phyloP scores from a whole-genome alignment of 208 protist species.

The Acanthamoeba polyphaga region DNA sequence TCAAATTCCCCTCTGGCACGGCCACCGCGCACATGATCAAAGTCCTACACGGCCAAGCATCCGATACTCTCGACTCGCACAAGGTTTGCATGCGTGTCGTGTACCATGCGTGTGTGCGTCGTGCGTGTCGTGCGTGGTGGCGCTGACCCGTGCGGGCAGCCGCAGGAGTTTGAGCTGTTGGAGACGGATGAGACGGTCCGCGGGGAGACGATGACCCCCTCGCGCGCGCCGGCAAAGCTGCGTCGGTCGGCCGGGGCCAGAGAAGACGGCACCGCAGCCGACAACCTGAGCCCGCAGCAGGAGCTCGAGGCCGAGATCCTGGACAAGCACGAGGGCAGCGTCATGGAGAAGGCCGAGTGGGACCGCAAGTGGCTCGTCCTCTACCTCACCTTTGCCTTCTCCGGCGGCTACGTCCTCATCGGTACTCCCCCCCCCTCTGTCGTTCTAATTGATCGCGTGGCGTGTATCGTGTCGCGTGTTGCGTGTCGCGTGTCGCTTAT shows the following conservation, averaged over 20 bases:
- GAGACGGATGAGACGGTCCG: background rate
- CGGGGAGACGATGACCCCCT: background rate
- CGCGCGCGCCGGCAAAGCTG: background rate
- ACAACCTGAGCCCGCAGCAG: background rate
- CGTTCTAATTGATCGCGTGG: background rate
- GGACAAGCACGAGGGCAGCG: background rate
- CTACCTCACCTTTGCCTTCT: constrained; percentile 66
- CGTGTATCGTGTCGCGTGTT: background rate
- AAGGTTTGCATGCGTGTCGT: background rate
- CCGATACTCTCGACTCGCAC: background rate
- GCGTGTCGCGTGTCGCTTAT: background rate
- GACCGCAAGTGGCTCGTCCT: constrained; percentile 78
- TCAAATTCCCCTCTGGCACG: constrained; percentile 77
- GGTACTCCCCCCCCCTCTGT: background rate
- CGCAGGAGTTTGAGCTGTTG: background rate
- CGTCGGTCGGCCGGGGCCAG: background rate
- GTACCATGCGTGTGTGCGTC: no score
- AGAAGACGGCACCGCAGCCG: background rate
- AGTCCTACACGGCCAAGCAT: constrained; percentile 68
- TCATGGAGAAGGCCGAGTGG: constrained; percentile 57
- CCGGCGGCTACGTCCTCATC: constrained; percentile 68
- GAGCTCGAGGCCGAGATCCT: constrained; percentile 6
- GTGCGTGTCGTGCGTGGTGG: no score
- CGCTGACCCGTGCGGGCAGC: background rate
- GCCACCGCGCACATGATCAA: constrained; percentile 85